Conservation (phyloP, 768 basidiomycete species). For the Suillus ampliporus region DNA sequence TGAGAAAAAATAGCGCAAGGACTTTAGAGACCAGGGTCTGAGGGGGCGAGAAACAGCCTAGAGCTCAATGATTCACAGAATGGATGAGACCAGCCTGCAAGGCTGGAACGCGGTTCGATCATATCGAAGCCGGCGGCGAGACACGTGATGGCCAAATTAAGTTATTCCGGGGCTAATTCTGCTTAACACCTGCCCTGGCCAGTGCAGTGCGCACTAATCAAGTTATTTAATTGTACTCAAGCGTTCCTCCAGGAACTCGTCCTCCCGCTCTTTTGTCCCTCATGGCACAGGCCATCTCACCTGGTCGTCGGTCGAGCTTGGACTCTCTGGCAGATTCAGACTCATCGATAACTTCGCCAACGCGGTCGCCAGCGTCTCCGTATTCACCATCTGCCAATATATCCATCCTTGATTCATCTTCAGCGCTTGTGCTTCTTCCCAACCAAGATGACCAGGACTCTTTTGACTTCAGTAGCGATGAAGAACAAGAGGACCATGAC, state of each 20-base stretch:
- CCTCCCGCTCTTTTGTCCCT: slow-evolving; percentile 11
- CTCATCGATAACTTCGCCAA: slow-evolving; percentile 3
- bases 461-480: slow-evolving; percentile 48
- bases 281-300: slow-evolving; percentile 17
- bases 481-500: slow-evolving; percentile 37
- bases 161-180: not conserved
- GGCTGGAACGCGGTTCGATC: too few relatives aligned
- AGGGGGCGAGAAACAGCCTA: too few relatives aligned
- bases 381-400: slow-evolving; percentile 18
- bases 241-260: slow-evolving; percentile 6
- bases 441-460: slow-evolving; percentile 50
- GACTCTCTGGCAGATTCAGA: slow-evolving; percentile 13
- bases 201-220: not conserved
- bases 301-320: slow-evolving; percentile 18
- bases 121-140: not conserved
- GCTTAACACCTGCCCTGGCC: too few relatives aligned
- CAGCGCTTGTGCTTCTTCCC: slow-evolving; percentile 69
- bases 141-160: slow-evolving; percentile 4
- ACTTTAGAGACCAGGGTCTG: not conserved
- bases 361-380: slow-evolving; percentile 8
- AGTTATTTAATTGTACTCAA: slow-evolving; percentile 2
- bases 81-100: too few relatives aligned
- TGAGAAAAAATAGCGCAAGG: slow-evolving; percentile 2
- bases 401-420: slow-evolving; percentile 45
- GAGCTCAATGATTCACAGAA: too few relatives aligned